Percentiles rank a stretch among this genome's conserved stretches.
These are phyloP conservation scores for Hypocreales sp. DNA, from an alignment of 2,329 filamentous ascomycete species.

Conservation along the genomic window DNA sequence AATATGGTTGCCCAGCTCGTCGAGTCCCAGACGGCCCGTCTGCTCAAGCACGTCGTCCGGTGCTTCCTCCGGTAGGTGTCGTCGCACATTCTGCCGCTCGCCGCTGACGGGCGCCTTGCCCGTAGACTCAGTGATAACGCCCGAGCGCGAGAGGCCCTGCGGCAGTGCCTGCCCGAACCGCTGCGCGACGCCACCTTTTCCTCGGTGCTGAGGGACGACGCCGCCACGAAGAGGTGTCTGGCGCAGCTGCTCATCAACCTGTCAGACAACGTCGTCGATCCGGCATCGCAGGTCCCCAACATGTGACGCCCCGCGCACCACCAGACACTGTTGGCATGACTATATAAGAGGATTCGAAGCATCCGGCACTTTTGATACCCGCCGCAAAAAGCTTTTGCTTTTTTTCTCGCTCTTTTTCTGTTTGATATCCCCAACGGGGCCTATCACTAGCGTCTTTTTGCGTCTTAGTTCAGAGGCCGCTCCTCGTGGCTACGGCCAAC, in stretches of 20 bases:
- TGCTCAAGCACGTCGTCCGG: constrained; percentile 93
- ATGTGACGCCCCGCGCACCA: too few relatives aligned
- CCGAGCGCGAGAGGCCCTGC: constrained; percentile 80
- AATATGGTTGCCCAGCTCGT: constrained; percentile 98
- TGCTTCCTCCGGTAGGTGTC: constrained; percentile 76
- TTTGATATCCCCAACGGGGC: too few relatives aligned
- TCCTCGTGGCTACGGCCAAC: too few relatives aligned
- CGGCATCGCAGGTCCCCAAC: constrained; percentile 16
- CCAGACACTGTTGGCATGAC: too few relatives aligned
- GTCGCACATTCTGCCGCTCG: too few relatives aligned
- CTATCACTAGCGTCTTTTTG: too few relatives aligned
- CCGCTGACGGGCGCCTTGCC: constrained; percentile 5
- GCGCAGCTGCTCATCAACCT: constrained; percentile 95
- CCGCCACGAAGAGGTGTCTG: constrained; percentile 91
- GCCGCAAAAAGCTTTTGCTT: too few relatives aligned
- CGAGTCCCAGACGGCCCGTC: constrained; percentile 87
- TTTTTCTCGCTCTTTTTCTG: too few relatives aligned
- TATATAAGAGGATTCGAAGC: too few relatives aligned
- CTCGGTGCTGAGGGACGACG: constrained; percentile 88
- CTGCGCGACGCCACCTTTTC: constrained; percentile 97
- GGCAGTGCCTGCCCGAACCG: constrained; percentile 94
- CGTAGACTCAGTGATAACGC: constrained; percentile 92
- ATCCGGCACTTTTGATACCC: background rate
- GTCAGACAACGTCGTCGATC: constrained; percentile 64
- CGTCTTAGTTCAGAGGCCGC: too few relatives aligned